Evolutionary conservation across 768 basidiomycete species (phyloP).

Genomic region (Phanerochaete carnosa): DNA sequence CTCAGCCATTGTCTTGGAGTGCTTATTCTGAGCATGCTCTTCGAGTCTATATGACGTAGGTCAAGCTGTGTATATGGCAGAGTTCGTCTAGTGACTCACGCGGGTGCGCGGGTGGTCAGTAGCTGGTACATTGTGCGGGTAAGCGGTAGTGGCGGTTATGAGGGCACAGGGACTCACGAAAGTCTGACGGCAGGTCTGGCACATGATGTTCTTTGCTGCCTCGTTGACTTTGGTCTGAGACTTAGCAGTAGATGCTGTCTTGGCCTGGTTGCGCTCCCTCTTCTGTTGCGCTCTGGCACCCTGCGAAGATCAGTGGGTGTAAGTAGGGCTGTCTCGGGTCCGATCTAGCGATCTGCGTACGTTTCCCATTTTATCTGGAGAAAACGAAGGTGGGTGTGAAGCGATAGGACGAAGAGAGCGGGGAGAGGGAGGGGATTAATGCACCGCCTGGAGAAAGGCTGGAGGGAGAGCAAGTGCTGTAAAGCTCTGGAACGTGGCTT

Average conservation of each 20-base stretch:
- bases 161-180: slow-evolving; percentile 57
- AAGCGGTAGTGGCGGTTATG: slow-evolving; percentile 3
- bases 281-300: slow-evolving; percentile 89
- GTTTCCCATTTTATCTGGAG: slow-evolving; percentile 42
- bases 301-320: slow-evolving; percentile 32
- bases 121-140: slow-evolving; percentile 28
- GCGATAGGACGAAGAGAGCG: neutral
- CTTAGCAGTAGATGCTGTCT: slow-evolving; percentile 50
- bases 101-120: slow-evolving; percentile 44
- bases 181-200: slow-evolving; percentile 69
- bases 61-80: neutral
- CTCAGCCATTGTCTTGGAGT: slow-evolving; percentile 72
- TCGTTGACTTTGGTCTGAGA: slow-evolving; percentile 85
- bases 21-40: slow-evolving; percentile 77
- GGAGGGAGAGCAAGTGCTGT: no score
- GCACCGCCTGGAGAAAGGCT: neutral
- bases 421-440: slow-evolving; percentile 3
- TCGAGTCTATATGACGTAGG: slow-evolving; percentile 50
- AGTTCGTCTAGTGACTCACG: slow-evolving; percentile 32
- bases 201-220: slow-evolving; percentile 80
- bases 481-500: neutral
- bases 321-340: neutral
- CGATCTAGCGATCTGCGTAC: slow-evolving; percentile 24
- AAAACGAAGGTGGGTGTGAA: slow-evolving; percentile 3
- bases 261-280: slow-evolving; percentile 64